Conservation (phyloP, 371 early-diverging fungal genomes). For the Apophysomyces sp. region DNA sequence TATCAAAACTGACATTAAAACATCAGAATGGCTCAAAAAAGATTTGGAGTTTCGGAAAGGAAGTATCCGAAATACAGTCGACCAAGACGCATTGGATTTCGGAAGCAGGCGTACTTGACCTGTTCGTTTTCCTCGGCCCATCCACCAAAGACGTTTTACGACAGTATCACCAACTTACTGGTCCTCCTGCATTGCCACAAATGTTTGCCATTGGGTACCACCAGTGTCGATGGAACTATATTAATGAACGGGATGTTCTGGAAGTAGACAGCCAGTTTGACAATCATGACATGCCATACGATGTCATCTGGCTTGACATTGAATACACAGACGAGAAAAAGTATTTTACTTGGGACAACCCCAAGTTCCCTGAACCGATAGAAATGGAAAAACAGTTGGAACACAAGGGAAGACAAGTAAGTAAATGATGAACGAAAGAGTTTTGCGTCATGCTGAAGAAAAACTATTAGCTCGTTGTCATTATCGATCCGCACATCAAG, state of each 20-base stretch:
- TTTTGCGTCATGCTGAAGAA: background rate
- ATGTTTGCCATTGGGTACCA: constrained; percentile 92
- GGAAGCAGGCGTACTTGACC: constrained; percentile 89
- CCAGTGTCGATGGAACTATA: constrained; percentile 94
- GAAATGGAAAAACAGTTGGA: constrained; percentile 81
- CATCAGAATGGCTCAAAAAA: constrained; percentile 16
- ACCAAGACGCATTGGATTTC: constrained; percentile 92
- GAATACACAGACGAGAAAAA: constrained; percentile 91
- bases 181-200: constrained; percentile 85
- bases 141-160: constrained; percentile 67
- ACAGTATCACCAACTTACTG: constrained; percentile 78
- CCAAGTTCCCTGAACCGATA: constrained; percentile 87
- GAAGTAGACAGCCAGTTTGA: constrained; percentile 85
- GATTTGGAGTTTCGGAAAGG: constrained; percentile 24
- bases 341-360: constrained; percentile 89
- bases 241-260: constrained; percentile 78
- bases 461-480: constrained; percentile 76
- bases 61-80: constrained; percentile 9
- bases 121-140: constrained; percentile 90
- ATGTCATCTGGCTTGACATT: constrained; percentile 95
- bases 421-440: background rate
- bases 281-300: constrained; percentile 83
- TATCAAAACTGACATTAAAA: background rate
- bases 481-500: constrained; percentile 98
- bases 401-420: constrained; percentile 75